Conservation (phyloP, 1,284 basidiomycete species). For the Ganoderma meredithae region DNA sequence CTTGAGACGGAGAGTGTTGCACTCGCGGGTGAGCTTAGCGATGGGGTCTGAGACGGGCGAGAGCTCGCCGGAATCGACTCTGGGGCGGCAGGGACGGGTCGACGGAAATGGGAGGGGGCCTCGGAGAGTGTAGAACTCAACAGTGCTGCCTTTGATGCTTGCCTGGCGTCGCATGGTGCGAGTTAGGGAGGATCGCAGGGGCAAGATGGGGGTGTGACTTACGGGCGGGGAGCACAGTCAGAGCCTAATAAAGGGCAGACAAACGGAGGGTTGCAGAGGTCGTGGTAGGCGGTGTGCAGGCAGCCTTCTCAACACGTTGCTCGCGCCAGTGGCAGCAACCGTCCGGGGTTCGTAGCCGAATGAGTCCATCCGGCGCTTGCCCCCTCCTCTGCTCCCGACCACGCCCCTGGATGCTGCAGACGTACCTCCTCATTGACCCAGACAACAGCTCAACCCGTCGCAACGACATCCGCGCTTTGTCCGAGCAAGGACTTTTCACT, state of each 20-base stretch:
- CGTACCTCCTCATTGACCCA: slow-evolving; percentile 1
- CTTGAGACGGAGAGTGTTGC: slow-evolving; percentile 56
- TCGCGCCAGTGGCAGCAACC: slow-evolving; percentile 20
- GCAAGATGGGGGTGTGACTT: slow-evolving; percentile 21
- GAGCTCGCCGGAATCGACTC: slow-evolving; percentile 36
- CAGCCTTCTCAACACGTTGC: slow-evolving; percentile 30
- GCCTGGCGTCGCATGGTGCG: slow-evolving; percentile 61
- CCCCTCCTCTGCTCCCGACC: neutral
- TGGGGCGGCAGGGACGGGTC: slow-evolving; percentile 22
- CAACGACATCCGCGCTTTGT: neutral
- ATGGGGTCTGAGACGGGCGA: slow-evolving; percentile 45
- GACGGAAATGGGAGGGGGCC: slow-evolving; percentile 38
- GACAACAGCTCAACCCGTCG: neutral
- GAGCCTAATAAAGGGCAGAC: slow-evolving; percentile 27
- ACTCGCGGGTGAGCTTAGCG: slow-evolving; percentile 48
- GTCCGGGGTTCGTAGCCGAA: slow-evolving; percentile 29
- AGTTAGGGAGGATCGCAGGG: slow-evolving; percentile 12
- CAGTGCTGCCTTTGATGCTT: slow-evolving; percentile 58
- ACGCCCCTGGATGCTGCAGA: neutral
- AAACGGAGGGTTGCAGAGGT: slow-evolving; percentile 25
- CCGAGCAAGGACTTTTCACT: neutral
- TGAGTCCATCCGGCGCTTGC: slow-evolving; percentile 1
- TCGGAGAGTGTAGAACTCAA: slow-evolving; percentile 64
- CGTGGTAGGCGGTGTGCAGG: slow-evolving; percentile 30
- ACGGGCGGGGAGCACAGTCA: slow-evolving; percentile 40